A percentile compares a stretch with the other conserved stretches of the same genome.
These are phyloP conservation scores for Talinum fruticosum DNA, from an alignment of 148 eudicot species.

Conservation along the genomic window DNA sequence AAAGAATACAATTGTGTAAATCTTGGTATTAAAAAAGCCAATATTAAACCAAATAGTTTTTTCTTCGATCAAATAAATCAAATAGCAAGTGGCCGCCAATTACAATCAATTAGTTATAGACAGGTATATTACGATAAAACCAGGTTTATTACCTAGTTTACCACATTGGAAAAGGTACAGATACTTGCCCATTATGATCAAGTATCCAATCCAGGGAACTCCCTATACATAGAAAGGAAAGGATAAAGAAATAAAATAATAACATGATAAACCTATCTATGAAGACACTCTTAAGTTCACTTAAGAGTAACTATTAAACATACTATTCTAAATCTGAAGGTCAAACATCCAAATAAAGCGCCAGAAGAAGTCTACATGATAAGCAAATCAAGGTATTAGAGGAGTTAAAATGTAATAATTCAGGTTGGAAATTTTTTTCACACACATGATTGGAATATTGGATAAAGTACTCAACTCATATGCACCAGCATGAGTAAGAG, in stretches of 20 bases:
- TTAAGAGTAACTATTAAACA: not conserved
- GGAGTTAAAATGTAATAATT: no score
- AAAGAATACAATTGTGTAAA: not conserved
- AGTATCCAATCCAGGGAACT: not conserved
- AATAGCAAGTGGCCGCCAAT: no score
- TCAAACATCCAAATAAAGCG: not conserved
- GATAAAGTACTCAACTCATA: no score
- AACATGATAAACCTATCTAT: not conserved
- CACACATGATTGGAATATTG: no score
- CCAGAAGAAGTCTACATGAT: no score
- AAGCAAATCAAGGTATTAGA: no score
- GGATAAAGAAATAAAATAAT: not conserved
- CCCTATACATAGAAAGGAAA: not conserved
- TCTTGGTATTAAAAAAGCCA: not conserved
- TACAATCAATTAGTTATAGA: not conserved
- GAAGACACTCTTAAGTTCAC: not conserved
- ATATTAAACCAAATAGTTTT: not conserved
- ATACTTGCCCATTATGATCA: not conserved
- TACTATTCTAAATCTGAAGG: not conserved
- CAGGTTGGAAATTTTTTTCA: no score
- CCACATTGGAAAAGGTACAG: not conserved
- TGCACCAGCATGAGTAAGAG: no score
- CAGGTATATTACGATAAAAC: not conserved
- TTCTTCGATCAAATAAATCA: no score
- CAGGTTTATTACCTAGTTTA: no score